Evolutionary conservation across 2,329 filamentous ascomycete genomes (phyloP), one percentile per base, ranked within the genome.

Genomic region (Zasmidium citrigriseum): DNA sequence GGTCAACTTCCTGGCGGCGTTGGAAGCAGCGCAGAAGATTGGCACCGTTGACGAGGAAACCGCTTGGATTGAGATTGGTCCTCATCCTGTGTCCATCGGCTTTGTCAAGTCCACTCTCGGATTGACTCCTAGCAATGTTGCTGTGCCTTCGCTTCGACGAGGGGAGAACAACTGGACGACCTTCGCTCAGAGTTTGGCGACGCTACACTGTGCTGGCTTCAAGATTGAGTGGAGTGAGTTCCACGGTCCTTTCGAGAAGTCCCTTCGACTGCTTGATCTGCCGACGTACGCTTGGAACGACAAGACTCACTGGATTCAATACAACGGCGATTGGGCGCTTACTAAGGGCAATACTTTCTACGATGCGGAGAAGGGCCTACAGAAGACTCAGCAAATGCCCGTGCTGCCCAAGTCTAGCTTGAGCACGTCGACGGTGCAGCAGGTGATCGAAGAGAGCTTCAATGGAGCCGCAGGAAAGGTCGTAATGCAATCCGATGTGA

Each of bases 221-320:
- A 72, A 78, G 3, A 73, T 90, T 23, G 75, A 84, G 63, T 90
- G 86, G 85, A 78, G 81, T 49, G 85, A 86, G 68, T 86, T 82
- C 63, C 73, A 81, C 24, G 71, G 69, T 71, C 10, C 80, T 74
- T 77, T 77, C 75, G 66, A 72, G 75, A 38, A 65, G 77, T 12
- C 70, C 74, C 0, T 60, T 25, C 38, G 71, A 72, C 0, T 63
- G 22, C 24, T 86, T 75, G 79, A 85, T 38, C 82, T 89, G 2
- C 86, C 86, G 1, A 61, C 66, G 1, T 76, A 76, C 54, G 46
- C 47, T 9, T 77, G 64, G 63, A 61, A 76, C 41, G 52, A 66
- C 7, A 74, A 75, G 60, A 68, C 67, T 21, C 75, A 75, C 64
- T 76, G 74, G 74, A 66, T 76, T 21, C 64, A 69, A 34, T 76